A percentile compares a stretch with the other conserved stretches of the same genome.
Evolutionary conservation across 2,329 filamentous ascomycete genomes (phyloP).

Genomic region (Fusarium buxicola): DNA sequence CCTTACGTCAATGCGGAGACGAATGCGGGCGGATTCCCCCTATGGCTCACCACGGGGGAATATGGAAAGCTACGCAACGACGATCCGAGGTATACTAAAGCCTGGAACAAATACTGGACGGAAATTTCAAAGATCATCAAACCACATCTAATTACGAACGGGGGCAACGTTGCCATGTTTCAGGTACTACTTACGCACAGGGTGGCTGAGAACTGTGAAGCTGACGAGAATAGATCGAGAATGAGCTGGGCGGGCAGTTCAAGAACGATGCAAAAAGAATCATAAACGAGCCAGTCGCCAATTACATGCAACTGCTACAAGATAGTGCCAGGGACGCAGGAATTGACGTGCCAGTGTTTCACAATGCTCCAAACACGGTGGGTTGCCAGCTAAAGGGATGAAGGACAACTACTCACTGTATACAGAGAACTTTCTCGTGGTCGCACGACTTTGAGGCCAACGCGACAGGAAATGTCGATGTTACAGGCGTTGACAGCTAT

Average conservation of each 20-base stretch:
- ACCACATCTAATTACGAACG: constrained; percentile 66
- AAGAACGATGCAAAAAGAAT: constrained; percentile 54
- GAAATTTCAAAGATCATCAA: constrained; percentile 62
- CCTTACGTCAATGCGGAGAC: constrained; percentile 74
- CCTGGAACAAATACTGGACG: constrained; percentile 66
- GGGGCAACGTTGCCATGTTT: constrained; percentile 66
- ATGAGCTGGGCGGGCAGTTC: constrained; percentile 63
- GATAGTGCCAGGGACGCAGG: constrained; percentile 65
- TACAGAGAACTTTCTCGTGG: constrained; percentile 59
- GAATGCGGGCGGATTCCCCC: constrained; percentile 70
- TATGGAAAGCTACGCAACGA: constrained; percentile 66
- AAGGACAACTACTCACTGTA: constrained; percentile 35
- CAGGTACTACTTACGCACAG: constrained; percentile 40
- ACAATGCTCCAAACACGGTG: constrained; percentile 70
- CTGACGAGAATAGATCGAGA: constrained; percentile 58
- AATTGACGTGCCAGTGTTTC: constrained; percentile 67
- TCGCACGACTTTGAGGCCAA: constrained; percentile 67
- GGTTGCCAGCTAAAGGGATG: constrained; percentile 32
- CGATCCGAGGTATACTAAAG: constrained; percentile 62
- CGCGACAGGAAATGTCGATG: constrained; percentile 67
- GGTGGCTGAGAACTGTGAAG: neutral
- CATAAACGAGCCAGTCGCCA: constrained; percentile 60
- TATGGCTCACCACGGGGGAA: constrained; percentile 71
- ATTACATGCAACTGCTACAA: constrained; percentile 70
- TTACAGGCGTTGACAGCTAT: constrained; percentile 64